Percentiles rank a stretch among this genome's conserved stretches.
Conservation (phyloP, 768 basidiomycete species). For the Psilocybe sp. region DNA sequence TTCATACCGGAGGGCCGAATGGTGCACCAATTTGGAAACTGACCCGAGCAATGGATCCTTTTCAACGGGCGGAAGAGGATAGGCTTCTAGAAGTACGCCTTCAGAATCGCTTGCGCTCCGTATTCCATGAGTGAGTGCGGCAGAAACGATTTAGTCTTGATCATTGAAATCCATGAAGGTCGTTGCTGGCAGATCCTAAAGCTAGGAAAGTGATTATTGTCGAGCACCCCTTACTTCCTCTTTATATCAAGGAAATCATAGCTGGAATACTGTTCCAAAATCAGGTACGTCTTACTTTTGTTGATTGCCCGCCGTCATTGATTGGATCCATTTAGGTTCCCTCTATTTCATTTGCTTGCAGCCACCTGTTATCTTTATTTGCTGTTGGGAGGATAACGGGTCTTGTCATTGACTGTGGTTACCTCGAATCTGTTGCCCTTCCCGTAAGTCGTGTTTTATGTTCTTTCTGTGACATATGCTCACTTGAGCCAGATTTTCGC, state of each 20-base stretch:
- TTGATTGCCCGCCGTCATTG: neutral
- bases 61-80: conserved; percentile 70
- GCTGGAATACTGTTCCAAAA: conserved; percentile 88
- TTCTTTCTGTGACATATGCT: neutral
- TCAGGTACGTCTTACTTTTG: conserved; percentile 51
- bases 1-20: conserved; percentile 49
- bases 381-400: conserved; percentile 90
- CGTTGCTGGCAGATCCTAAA: conserved; percentile 91
- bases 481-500: conserved; percentile 72
- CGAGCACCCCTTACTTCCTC: conserved; percentile 85
- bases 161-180: conserved; percentile 46
- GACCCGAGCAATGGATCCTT: conserved; percentile 47
- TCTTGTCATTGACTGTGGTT: conserved; percentile 89
- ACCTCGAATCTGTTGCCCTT: conserved; percentile 84
- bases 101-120: conserved; percentile 66
- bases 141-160: neutral
- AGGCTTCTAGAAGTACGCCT: conserved; percentile 67
- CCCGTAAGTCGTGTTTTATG: conserved; percentile 57
- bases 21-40: conserved; percentile 59
- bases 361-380: conserved; percentile 81
- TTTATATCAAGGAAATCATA: conserved; percentile 85
- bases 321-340: conserved; percentile 62
- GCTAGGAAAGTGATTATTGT: conserved; percentile 91
- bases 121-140: conserved; percentile 77
- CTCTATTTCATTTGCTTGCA: conserved; percentile 89